Evolutionary conservation across 2,329 filamentous ascomycete species (phyloP).

Genomic region (Macrophomina pseudophaseolina): DNA sequence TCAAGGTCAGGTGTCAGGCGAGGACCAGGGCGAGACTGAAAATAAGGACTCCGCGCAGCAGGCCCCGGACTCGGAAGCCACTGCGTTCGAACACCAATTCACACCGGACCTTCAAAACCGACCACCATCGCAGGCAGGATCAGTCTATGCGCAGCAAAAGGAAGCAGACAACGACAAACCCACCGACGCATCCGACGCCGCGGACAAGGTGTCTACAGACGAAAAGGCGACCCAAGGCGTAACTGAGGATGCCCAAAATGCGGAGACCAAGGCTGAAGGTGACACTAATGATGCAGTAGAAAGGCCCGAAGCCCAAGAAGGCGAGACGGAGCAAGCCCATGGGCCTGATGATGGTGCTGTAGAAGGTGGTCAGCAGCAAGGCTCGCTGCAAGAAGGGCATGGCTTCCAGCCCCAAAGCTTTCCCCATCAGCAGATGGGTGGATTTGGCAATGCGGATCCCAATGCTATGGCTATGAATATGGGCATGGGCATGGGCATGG

Average conservation of each 20-base stretch:
- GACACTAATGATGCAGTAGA: slow-evolving; percentile 27
- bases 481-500: slow-evolving; percentile 24
- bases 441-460: slow-evolving; percentile 17
- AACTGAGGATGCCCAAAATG: slow-evolving; percentile 29
- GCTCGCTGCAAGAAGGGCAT: background rate
- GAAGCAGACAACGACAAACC: slow-evolving; percentile 23
- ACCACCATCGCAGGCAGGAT: slow-evolving; percentile 34
- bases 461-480: slow-evolving; percentile 22
- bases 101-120: slow-evolving; percentile 32
- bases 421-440: slow-evolving; percentile 10
- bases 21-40: slow-evolving; percentile 5
- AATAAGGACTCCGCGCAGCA: slow-evolving; percentile 10
- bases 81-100: slow-evolving; percentile 30
- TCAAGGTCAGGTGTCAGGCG: slow-evolving; percentile 16
- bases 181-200: slow-evolving; percentile 6
- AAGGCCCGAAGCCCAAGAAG: slow-evolving; percentile 34
- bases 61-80: slow-evolving; percentile 32
- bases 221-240: background rate
- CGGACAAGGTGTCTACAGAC: slow-evolving; percentile 12
- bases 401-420: slow-evolving; percentile 13
- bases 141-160: slow-evolving; percentile 11
- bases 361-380: slow-evolving; percentile 1
- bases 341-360: background rate
- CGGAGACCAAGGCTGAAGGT: slow-evolving; percentile 29
- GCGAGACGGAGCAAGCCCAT: slow-evolving; percentile 38